Conservation (phyloP, 371 early-diverging fungal genomes). For the Mortierella sp. region DNA sequence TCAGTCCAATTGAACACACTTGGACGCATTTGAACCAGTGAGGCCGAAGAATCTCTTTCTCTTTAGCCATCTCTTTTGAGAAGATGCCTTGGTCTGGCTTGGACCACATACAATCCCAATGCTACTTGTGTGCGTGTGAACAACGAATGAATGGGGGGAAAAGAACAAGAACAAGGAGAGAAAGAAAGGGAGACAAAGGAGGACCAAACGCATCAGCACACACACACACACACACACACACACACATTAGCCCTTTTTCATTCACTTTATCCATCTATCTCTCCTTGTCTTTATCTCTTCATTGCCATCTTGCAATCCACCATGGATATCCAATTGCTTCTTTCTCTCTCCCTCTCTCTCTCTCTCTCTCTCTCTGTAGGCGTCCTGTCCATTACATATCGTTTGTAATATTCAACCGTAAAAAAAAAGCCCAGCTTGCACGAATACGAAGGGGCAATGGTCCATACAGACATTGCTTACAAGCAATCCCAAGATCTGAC, state of each 20-base stretch:
- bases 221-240: not conserved
- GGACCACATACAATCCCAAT: not conserved
- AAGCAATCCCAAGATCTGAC: not conserved
- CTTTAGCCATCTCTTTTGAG: no score
- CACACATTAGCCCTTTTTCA: not conserved
- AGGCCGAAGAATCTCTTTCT: not conserved
- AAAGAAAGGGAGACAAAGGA: not conserved
- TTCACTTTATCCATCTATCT: not conserved
- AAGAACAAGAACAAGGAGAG: not conserved
- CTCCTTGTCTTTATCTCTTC: not conserved
- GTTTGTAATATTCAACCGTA: no score
- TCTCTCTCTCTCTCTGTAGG: no score
- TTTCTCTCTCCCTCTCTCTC: no score
- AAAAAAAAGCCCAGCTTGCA: not conserved
- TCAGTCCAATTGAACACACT: no score
- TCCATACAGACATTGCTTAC: no score
- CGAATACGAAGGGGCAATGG: not conserved
- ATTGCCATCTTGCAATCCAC: not conserved
- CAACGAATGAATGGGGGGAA: not conserved
- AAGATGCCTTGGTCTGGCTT: not conserved
- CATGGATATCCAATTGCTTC: no score
- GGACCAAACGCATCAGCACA: not conserved
- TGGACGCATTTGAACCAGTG: no score
- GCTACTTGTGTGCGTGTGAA: not conserved
- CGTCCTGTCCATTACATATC: no score